These are phyloP conservation scores for Trypanosomatidae sp. DNA, from an alignment of 208 protist genomes.

Conservation along the genomic window DNA sequence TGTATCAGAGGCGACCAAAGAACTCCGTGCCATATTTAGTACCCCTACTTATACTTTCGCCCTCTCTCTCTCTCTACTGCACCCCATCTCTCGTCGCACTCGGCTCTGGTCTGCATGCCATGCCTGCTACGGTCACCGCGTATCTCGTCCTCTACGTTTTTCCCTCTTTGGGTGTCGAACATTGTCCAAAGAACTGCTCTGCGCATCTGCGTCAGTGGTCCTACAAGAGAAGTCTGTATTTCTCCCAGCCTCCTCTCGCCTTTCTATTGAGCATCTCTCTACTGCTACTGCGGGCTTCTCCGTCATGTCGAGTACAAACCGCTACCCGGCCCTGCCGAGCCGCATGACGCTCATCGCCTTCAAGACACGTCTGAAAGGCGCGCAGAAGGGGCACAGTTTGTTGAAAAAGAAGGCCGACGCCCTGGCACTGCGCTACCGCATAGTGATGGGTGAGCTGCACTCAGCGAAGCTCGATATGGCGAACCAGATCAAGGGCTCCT, in stretches of 20 bases:
- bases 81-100: not conserved
- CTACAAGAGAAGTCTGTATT: not conserved
- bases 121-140: not conserved
- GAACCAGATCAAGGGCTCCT: slow-evolving; percentile 87
- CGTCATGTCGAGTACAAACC: slow-evolving; percentile 79
- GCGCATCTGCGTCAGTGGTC: not conserved
- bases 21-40: not conserved
- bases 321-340: slow-evolving; percentile 88
- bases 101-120: not conserved
- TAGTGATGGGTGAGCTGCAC: slow-evolving; percentile 95
- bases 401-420: slow-evolving; percentile 99
- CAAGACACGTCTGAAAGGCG: slow-evolving; percentile 96
- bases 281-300: not conserved
- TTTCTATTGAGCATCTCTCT: not conserved
- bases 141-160: not conserved
- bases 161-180: not conserved
- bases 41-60: not conserved
- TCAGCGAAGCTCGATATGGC: slow-evolving; percentile 86
- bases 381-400: slow-evolving; percentile 98
- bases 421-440: slow-evolving; percentile 96
- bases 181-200: not conserved
- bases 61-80: not conserved
- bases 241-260: not conserved
- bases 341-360: slow-evolving; percentile 93
- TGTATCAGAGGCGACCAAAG: not conserved